A percentile compares a stretch with the other conserved stretches of the same genome.
Evolutionary conservation across 495 filamentous ascomycete species (phyloP).

Genomic region (Penicillium canescens): DNA sequence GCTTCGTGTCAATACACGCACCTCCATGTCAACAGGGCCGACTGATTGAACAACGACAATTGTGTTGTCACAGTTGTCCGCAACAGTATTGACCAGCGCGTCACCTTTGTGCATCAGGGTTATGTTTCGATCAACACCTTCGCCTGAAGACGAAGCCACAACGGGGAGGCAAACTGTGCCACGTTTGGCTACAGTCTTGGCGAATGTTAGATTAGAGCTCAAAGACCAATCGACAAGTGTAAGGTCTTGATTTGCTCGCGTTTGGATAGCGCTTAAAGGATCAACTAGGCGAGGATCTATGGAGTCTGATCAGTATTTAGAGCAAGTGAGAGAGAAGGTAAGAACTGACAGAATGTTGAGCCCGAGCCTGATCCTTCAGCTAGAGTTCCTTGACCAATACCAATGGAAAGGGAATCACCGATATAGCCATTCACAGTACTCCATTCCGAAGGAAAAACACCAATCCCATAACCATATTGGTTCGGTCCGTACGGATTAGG

Average conservation of each 20-base stretch:
- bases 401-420: slow-evolving; percentile 53
- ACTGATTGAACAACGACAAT: slow-evolving; percentile 37
- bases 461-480: slow-evolving; percentile 11
- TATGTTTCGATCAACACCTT: slow-evolving; percentile 52
- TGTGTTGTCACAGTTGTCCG: slow-evolving; percentile 49
- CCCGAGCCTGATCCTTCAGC: slow-evolving; percentile 45
- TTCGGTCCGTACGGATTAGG: slow-evolving; percentile 67
- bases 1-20: no score
- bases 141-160: slow-evolving; percentile 50
- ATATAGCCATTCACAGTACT: slow-evolving; percentile 65
- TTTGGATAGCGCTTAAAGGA: neutral
- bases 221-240: slow-evolving; percentile 4
- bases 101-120: slow-evolving; percentile 37
- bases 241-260: neutral
- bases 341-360: slow-evolving; percentile 11
- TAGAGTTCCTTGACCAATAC: slow-evolving; percentile 54
- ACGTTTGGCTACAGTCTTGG: neutral
- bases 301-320: neutral
- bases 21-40: no score
- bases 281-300: slow-evolving; percentile 1
- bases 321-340: neutral
- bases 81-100: slow-evolving; percentile 51
- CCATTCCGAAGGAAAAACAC: slow-evolving; percentile 11
- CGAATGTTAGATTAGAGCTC: neutral
- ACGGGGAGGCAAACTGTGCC: slow-evolving; percentile 5